Base-by-base conservation (phyloP, 2,329 filamentous ascomycete genomes). In the Fusarium irregulare region DNA sequence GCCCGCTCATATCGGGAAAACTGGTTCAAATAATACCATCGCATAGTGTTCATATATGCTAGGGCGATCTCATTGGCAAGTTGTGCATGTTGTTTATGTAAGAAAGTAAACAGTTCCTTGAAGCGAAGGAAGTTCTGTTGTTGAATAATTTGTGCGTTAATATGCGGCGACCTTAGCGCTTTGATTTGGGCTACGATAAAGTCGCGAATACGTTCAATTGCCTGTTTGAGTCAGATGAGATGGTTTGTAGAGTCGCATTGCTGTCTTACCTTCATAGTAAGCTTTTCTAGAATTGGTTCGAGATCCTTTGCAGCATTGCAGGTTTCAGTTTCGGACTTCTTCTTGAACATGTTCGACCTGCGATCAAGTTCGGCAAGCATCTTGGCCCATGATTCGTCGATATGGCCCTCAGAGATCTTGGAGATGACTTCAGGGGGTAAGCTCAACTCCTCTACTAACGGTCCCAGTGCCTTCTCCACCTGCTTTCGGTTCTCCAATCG, bases 11-110 rank as follows among this genome's bases (percentile, higher is more conserved):
- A 99, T 34, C 95, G 90, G 6, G 88, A 90, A 77, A 99, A 99
- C 78, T 98, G 93, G 71, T 92, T 96, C 56, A 92, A 82, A 78
- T 98, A 98, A 77, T 99, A 99, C 96, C 96, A 99, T 56, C 94
- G 89, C 93, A 99, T 99, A 1, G 97, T 99, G 78, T 98, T 97
- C 83, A 97, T 91, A 76, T 99, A 99, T 6, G 97, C 96, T 78
- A 93, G 92, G 11, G 90, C 90, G 70, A 99, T 97, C 79, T 99
- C 93, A 56, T 94, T 91, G 11, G 93, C 93, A 8, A 99, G 88
- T n/a, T 88, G 86, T 2, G 92, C 84, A 75, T 98, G 94, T 71
- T 95, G 92, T 73, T 88, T 90, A 64, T 93, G 89, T 32, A 99
- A 85, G 76, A 98, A 99, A 8, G 88, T 86, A 80, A 91, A 99